These are phyloP conservation scores for Lupinus albus DNA, from an alignment of 306 rosid species.

Conservation along the genomic window DNA sequence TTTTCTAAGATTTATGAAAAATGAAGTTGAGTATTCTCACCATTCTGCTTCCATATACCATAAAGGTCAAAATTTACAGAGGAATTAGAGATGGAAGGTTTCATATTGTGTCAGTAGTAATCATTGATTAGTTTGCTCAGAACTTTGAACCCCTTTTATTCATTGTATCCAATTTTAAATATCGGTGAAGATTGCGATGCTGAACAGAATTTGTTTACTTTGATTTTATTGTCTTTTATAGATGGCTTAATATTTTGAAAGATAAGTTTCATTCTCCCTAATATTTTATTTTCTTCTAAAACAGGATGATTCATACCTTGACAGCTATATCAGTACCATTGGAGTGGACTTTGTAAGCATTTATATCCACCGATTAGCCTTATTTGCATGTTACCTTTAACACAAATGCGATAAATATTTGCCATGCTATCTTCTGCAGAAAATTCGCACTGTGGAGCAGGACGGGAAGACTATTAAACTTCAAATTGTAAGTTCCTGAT, in stretches of 20 bases:
- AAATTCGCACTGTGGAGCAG: constrained; percentile 95
- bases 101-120: neutral
- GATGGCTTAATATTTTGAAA: neutral
- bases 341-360: constrained; percentile 97
- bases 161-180: neutral
- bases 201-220: constrained; percentile 3
- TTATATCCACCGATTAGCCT: constrained; percentile 1
- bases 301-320: constrained; percentile 98
- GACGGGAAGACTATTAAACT: constrained; percentile 93
- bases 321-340: constrained; percentile 99
- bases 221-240: neutral
- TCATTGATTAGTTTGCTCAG: constrained; percentile 2
- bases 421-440: constrained; percentile 48
- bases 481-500: constrained; percentile 69
- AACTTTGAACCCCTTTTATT: constrained; percentile 23
- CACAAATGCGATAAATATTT: constrained; percentile 31
- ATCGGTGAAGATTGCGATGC: constrained; percentile 1
- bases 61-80: neutral
- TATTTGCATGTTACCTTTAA: neutral
- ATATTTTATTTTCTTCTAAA: constrained; percentile 36
- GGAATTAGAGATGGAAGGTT: constrained; percentile 18
- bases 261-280: constrained; percentile 14
- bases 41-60: neutral
- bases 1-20: constrained; percentile 2
- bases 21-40: constrained; percentile 21